Conservation (phyloP, 805 yeast genomes). For the Lachancea nothofagi region DNA sequence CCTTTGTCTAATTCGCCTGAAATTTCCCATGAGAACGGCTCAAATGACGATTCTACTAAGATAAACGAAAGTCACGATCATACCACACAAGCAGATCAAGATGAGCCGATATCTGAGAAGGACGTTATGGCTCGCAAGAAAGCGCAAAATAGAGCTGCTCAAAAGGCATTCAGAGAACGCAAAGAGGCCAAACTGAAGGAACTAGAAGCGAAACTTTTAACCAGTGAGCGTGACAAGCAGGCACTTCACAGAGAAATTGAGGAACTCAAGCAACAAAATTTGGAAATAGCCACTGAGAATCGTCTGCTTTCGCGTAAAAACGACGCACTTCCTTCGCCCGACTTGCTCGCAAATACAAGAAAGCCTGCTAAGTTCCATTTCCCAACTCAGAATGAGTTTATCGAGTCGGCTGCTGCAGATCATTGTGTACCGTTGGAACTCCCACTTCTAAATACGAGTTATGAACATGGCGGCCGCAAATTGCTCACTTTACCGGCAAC, state of each 20-base stretch:
- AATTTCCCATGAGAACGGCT: not conserved
- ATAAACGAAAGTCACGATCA: not conserved
- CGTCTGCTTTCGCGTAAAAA: constrained; percentile 40
- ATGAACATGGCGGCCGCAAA: constrained; percentile 36
- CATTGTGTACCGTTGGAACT: constrained; percentile 4
- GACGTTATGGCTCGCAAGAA: constrained; percentile 37
- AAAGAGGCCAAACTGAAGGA: constrained; percentile 69
- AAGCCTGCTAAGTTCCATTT: constrained; percentile 21
- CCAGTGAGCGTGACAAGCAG: constrained; percentile 52
- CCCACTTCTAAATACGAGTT: constrained; percentile 9
- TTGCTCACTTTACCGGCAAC: constrained; percentile 70
- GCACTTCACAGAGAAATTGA: constrained; percentile 44
- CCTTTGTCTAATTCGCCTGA: constrained; percentile 1
- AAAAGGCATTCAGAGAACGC: constrained; percentile 78
- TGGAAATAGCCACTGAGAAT: constrained; percentile 57
- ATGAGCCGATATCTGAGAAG: constrained; percentile 1
- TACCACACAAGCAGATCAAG: not conserved
- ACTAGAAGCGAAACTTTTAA: constrained; percentile 51
- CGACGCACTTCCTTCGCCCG: not conserved
- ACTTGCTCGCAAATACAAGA: not conserved
- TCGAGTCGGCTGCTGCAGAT: constrained; percentile 19
- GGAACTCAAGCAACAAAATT: constrained; percentile 47
- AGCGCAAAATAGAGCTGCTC: constrained; percentile 83
- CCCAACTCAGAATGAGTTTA: constrained; percentile 28
- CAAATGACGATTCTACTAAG: not conserved